Percentiles rank a stretch among this genome's conserved stretches.
Evolutionary conservation across 2,329 filamentous ascomycete species (phyloP).

Genomic region (Penicillium sp.): DNA sequence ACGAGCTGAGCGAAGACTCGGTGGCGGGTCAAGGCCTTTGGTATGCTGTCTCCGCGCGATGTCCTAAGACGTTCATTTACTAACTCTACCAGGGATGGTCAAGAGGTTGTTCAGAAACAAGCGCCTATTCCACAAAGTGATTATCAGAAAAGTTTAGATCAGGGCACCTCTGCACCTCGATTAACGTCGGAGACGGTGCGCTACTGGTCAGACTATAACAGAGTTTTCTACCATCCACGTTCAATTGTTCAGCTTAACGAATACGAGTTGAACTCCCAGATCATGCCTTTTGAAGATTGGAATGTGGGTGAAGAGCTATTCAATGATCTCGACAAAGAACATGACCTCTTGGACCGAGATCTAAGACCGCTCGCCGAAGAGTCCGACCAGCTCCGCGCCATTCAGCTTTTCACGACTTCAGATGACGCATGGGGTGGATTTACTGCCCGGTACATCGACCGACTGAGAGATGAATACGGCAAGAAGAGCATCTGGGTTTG

Average conservation of each 20-base stretch:
- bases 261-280: conserved; percentile 77
- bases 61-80: background rate
- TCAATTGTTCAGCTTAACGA: conserved; percentile 87
- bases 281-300: conserved; percentile 84
- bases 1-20: conserved; percentile 61
- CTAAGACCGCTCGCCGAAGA: conserved; percentile 87
- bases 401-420: conserved; percentile 74
- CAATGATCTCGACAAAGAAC: conserved; percentile 71
- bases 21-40: conserved; percentile 48
- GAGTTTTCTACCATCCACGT: conserved; percentile 87
- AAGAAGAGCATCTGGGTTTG: conserved; percentile 88
- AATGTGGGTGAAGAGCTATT: conserved; percentile 76
- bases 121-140: conserved; percentile 68
- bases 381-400: conserved; percentile 86
- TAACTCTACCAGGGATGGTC: conserved; percentile 60
- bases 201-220: conserved; percentile 96
- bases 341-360: conserved; percentile 89
- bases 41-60: conserved; percentile 34
- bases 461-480: conserved; percentile 85
- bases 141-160: conserved; percentile 80
- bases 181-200: conserved; percentile 75
- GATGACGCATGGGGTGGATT: conserved; percentile 87
- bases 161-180: conserved; percentile 65
- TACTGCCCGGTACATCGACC: conserved; percentile 72
- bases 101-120: conserved; percentile 70